phyloP scores from a whole-genome alignment of 352 stramenopile species.

The Thalassiosira livingstoniorum region DNA sequence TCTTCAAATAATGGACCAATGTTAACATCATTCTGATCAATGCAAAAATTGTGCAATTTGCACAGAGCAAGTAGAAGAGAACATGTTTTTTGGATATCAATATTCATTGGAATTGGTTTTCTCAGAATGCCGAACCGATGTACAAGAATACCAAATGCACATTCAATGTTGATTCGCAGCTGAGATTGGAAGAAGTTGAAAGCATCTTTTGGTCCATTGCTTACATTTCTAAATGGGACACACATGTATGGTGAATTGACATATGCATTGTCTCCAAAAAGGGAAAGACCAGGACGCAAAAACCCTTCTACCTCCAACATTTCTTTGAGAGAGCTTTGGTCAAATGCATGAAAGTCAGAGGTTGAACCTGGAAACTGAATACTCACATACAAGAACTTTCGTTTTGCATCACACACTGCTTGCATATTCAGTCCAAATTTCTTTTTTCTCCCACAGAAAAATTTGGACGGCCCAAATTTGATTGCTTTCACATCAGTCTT shows the following conservation, averaged over 20 bases:
- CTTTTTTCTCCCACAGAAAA: conserved; percentile 7
- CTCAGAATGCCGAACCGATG: conserved; percentile 19
- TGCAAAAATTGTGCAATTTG: conserved; percentile 24
- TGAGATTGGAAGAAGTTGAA: conserved; percentile 23
- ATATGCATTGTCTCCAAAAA: conserved; percentile 15
- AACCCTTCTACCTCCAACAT: background rate
- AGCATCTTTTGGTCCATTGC: background rate
- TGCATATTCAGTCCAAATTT: conserved; percentile 6
- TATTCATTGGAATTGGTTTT: conserved; percentile 23
- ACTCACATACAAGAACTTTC: background rate
- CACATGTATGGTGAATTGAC: conserved; percentile 1
- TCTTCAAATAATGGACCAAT: background rate
- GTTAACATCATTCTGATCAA: background rate
- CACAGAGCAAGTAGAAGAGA: conserved; percentile 8
- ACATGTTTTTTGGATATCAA: background rate
- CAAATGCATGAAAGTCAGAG: conserved; percentile 14
- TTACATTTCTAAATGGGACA: conserved; percentile 3
- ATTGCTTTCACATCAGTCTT: background rate
- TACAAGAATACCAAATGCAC: conserved; percentile 30
- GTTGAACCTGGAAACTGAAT: conserved; percentile 3
- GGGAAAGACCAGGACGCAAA: conserved; percentile 1
- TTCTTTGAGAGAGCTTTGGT: background rate
- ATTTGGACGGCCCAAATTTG: conserved; percentile 1
- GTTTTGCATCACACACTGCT: background rate
- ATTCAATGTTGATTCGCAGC: conserved; percentile 28